phyloP scores from a whole-genome alignment of 495 filamentous ascomycete genomes.

The Cryomyces antarcticus region DNA sequence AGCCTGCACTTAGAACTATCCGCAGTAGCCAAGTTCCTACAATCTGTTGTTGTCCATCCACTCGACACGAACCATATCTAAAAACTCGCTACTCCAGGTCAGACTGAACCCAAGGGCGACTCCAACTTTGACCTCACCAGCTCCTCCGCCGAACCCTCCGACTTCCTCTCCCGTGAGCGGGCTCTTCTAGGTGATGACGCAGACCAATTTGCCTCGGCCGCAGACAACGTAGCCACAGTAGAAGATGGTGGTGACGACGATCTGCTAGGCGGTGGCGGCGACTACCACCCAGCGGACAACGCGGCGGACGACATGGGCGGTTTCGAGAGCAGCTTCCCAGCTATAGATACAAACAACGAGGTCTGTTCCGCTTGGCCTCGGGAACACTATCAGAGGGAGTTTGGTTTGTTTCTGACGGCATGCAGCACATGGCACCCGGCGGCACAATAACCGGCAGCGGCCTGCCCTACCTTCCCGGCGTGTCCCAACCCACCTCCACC shows the following conservation, averaged over 20 bases:
- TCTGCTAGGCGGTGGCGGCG: conserved; percentile 41
- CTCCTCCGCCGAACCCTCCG: conserved; percentile 30
- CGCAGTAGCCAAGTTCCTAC: background rate
- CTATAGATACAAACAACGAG: conserved; percentile 61
- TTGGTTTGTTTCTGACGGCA: conserved; percentile 4
- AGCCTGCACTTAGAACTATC: conserved; percentile 20
- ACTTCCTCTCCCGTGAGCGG: conserved; percentile 80
- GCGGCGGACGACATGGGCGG: conserved; percentile 35
- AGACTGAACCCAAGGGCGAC: conserved; percentile 29
- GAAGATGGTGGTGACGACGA: conserved; percentile 42
- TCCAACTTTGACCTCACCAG: conserved; percentile 21
- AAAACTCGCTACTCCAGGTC: conserved; percentile 23
- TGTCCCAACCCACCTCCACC: conserved; percentile 21
- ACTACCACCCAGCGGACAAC: conserved; percentile 13
- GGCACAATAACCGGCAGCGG: conserved; percentile 70
- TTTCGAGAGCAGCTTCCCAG: conserved; percentile 79
- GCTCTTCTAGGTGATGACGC: conserved; percentile 83
- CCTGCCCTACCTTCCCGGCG: conserved; percentile 51
- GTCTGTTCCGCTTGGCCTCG: conserved; percentile 22
- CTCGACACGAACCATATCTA: conserved; percentile 1
- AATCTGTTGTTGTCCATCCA: background rate
- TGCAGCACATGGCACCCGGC: conserved; percentile 63
- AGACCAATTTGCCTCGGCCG: conserved; percentile 62
- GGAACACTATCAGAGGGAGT: too few species aligned
- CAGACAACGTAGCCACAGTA: conserved; percentile 41